Conservation (phyloP, 768 basidiomycete genomes). For the Lactifluus pinguis region DNA sequence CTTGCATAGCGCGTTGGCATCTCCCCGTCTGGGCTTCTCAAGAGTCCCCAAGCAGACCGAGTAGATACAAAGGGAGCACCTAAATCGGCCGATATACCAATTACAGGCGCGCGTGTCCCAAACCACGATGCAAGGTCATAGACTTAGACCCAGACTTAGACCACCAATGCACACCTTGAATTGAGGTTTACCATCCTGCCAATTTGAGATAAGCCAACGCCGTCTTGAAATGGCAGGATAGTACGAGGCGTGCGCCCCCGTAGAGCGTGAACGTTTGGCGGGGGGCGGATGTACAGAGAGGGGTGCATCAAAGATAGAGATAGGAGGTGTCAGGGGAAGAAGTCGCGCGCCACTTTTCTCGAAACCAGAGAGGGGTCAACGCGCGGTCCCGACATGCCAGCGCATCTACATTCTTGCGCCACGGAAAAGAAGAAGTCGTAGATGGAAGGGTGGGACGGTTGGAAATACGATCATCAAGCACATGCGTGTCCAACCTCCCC, state of each 20-base stretch:
- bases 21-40: neutral
- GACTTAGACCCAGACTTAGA: neutral
- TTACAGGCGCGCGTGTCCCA: neutral
- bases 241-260: neutral
- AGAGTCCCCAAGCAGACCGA: neutral
- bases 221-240: neutral
- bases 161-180: neutral
- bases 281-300: neutral
- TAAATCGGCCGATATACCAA: neutral
- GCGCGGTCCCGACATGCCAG: neutral
- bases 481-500: too few species aligned
- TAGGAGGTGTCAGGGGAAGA: neutral
- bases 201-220: neutral
- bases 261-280: too few species aligned
- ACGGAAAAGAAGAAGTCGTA: neutral
- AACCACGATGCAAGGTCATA: neutral
- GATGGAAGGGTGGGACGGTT: neutral
- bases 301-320: neutral
- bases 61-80: neutral
- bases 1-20: too few species aligned
- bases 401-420: neutral
- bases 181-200: neutral
- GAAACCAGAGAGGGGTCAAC: neutral
- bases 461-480: neutral
- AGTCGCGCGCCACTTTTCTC: neutral